These are phyloP conservation scores for Boletus rubescentipes DNA, from an alignment of 768 basidiomycete species.

Conservation along the genomic window DNA sequence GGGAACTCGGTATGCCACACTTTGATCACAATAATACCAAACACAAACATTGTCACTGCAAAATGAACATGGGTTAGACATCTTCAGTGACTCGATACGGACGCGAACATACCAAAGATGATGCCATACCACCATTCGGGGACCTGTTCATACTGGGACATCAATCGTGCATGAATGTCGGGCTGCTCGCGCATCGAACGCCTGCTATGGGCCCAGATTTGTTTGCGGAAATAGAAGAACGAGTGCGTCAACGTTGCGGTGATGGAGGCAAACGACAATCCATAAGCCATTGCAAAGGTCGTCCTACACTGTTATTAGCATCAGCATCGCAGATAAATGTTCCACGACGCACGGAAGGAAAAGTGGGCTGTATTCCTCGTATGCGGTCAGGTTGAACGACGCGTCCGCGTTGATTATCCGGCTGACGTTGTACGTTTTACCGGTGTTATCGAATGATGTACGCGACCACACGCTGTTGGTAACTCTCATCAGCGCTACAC, in stretches of 20 bases:
- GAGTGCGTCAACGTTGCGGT: constrained; percentile 75
- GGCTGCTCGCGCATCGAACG: constrained; percentile 75
- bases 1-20: constrained; percentile 54
- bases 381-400: constrained; percentile 55
- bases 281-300: constrained; percentile 78
- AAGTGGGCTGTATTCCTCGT: constrained; percentile 58
- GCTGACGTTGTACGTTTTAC: constrained; percentile 54
- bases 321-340: background rate
- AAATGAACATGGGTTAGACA: background rate
- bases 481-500: background rate
- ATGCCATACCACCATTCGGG: constrained; percentile 60
- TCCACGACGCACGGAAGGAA: constrained; percentile 46
- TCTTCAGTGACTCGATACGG: background rate
- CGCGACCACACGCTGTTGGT: constrained; percentile 55
- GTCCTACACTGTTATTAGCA: constrained; percentile 25
- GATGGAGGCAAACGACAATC: constrained; percentile 79
- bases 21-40: constrained; percentile 58
- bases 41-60: constrained; percentile 49
- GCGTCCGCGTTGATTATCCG: constrained; percentile 52
- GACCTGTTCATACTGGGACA: constrained; percentile 55
- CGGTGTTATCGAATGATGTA: constrained; percentile 65
- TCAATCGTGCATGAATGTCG: constrained; percentile 65
- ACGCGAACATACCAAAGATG: constrained; percentile 24
- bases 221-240: constrained; percentile 73
- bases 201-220: constrained; percentile 70